Conservation (phyloP, 2,329 filamentous ascomycete species). For the Stromatinia cepivora region DNA sequence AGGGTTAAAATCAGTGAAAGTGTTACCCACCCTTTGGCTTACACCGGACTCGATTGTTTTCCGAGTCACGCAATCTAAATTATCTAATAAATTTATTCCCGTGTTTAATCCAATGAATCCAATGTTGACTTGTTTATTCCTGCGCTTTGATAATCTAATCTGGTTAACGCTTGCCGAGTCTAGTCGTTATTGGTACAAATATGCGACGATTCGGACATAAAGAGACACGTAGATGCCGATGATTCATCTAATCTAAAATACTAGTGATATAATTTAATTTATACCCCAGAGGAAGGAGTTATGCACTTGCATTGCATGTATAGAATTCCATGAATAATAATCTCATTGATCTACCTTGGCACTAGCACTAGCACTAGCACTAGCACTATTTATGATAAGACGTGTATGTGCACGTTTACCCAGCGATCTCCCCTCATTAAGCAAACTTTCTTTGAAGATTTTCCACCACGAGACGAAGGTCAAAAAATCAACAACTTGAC, state of each 20-base stretch:
- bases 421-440: neutral
- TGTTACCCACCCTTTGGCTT: neutral
- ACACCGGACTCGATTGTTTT: neutral
- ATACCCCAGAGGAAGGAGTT: neutral
- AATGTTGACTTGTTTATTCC: neutral
- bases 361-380: too few species aligned
- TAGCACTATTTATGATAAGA: too few species aligned
- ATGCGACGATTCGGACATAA: neutral
- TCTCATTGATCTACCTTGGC: too few species aligned
- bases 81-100: neutral
- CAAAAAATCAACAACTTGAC: too few species aligned
- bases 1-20: neutral
- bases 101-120: accelerated
- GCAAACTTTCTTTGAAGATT: neutral
- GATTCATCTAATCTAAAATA: neutral
- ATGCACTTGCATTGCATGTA: too few species aligned
- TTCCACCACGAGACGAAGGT: too few species aligned
- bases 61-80: neutral
- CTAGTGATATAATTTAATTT: neutral
- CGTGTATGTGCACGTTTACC: neutral
- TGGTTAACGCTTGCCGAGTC: neutral
- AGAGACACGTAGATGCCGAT: neutral
- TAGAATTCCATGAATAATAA: too few species aligned
- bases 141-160: neutral
- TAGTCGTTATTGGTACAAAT: too few species aligned